A percentile compares a stretch with the other conserved stretches of the same genome.
phyloP scores from a whole-genome alignment of 768 basidiomycete species.

The Cystobasidium ongulense region DNA sequence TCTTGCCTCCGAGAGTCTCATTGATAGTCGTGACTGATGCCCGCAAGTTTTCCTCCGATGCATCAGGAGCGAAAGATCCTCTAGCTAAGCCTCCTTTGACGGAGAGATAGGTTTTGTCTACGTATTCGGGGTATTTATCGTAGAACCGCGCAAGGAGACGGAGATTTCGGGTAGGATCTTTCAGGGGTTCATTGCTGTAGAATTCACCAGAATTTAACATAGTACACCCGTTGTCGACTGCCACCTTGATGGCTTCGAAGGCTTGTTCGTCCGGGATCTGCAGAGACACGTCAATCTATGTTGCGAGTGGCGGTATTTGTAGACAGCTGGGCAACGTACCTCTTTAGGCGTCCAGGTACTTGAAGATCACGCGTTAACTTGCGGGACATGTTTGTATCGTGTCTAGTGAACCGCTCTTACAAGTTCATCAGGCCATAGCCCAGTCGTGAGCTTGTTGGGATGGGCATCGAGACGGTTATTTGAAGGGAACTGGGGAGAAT shows the following conservation, averaged over 20 bases:
- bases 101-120: slow-evolving; percentile 51
- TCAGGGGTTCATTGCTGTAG: slow-evolving; percentile 50
- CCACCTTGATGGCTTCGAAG: slow-evolving; percentile 57
- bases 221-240: slow-evolving; percentile 38
- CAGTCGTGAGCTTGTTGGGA: slow-evolving; percentile 4
- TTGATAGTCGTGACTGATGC: slow-evolving; percentile 51
- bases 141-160: slow-evolving; percentile 53
- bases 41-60: slow-evolving; percentile 48
- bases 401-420: not conserved
- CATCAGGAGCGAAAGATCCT: slow-evolving; percentile 32
- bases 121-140: slow-evolving; percentile 49
- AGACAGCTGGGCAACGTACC: not conserved
- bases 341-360: slow-evolving; percentile 20
- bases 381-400: not conserved
- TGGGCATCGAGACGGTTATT: not conserved
- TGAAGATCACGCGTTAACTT: not conserved
- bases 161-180: slow-evolving; percentile 49
- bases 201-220: slow-evolving; percentile 55
- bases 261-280: slow-evolving; percentile 53
- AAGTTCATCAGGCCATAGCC: slow-evolving; percentile 33
- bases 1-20: slow-evolving; percentile 50
- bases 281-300: not conserved
- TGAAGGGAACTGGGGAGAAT: not conserved
- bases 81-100: slow-evolving; percentile 49
- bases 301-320: not conserved